A percentile compares a stretch with the other conserved stretches of the same genome.
These are phyloP conservation scores for Arthrobotrys pseudoclavata DNA, from an alignment of 2,329 filamentous ascomycete genomes.

Conservation along the genomic window DNA sequence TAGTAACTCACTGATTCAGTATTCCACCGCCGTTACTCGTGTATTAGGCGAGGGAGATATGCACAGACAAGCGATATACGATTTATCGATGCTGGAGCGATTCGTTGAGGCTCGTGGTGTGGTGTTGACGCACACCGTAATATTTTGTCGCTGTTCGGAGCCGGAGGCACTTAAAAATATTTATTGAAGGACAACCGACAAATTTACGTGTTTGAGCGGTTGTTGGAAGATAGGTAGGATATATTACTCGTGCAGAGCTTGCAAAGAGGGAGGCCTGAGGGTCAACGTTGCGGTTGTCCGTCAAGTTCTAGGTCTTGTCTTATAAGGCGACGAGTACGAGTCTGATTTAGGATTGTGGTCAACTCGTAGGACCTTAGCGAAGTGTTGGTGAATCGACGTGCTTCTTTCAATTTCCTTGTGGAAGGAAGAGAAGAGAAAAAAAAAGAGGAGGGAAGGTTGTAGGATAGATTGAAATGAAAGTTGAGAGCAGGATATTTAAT, in stretches of 20 bases:
- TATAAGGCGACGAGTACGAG: conserved; percentile 39
- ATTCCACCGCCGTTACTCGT: neutral
- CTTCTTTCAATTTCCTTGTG: conserved; percentile 6
- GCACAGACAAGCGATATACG: conserved; percentile 26
- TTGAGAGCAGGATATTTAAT: conserved; percentile 33
- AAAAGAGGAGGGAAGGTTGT: neutral
- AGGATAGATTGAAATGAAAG: conserved; percentile 1
- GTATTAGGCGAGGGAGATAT: conserved; percentile 34
- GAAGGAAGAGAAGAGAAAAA: conserved; percentile 6
- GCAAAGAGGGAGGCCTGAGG: conserved; percentile 34
- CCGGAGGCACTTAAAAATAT: neutral
- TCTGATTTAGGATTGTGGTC: conserved; percentile 49
- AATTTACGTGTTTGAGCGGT: neutral
- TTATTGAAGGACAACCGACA: neutral
- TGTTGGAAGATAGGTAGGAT: neutral
- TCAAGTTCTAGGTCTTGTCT: conserved; percentile 26
- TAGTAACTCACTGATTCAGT: conserved; percentile 19
- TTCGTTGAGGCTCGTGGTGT: conserved; percentile 7
- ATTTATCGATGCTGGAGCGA: neutral
- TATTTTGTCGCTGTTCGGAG: neutral
- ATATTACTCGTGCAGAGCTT: neutral
- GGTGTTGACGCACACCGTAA: neutral
- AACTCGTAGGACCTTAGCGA: conserved; percentile 11
- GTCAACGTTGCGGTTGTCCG: conserved; percentile 23
- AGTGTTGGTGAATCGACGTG: conserved; percentile 3